These are phyloP conservation scores for Aspergillus baeticus DNA, from an alignment of 495 filamentous ascomycete species.

Conservation along the genomic window DNA sequence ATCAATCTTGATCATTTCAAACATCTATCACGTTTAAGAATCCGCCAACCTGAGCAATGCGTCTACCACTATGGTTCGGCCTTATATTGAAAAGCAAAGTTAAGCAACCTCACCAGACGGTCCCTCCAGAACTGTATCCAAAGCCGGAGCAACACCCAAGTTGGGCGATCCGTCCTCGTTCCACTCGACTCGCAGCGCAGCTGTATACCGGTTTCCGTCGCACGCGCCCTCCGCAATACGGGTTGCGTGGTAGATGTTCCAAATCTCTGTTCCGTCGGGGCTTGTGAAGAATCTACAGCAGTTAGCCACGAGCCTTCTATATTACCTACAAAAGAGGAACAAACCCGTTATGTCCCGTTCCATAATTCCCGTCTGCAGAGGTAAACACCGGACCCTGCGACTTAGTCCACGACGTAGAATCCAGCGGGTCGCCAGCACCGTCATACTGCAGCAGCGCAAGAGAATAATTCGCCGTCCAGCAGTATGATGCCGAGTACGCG, in stretches of 20 bases:
- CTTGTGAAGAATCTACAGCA: constrained; percentile 10
- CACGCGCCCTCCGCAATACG: constrained; percentile 4
- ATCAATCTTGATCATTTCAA: too few relatives aligned
- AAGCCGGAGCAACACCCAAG: background rate
- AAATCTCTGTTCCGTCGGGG: constrained; percentile 9
- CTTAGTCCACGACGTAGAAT: constrained; percentile 5
- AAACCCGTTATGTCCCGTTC: constrained; percentile 10
- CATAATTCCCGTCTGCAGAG: constrained; percentile 12
- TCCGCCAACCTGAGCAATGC: too few relatives aligned
- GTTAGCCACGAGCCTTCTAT: background rate
- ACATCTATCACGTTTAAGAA: too few relatives aligned
- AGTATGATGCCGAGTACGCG: constrained; percentile 11
- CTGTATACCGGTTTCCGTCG: constrained; percentile 9
- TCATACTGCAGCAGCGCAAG: constrained; percentile 4
- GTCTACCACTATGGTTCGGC: too few relatives aligned
- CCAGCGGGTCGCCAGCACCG: constrained; percentile 7
- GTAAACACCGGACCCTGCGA: constrained; percentile 4
- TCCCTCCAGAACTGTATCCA: constrained; percentile 1
- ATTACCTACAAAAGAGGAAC: background rate
- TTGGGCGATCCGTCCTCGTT: constrained; percentile 3
- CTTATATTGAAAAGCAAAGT: too few relatives aligned
- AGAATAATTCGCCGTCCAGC: constrained; percentile 10
- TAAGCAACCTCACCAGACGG: background rate
- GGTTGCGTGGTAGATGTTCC: constrained; percentile 9
- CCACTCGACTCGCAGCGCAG: constrained; percentile 5